These are phyloP conservation scores for Rhodotorula sp. DNA, from an alignment of 1,284 basidiomycete genomes.

Conservation along the genomic window DNA sequence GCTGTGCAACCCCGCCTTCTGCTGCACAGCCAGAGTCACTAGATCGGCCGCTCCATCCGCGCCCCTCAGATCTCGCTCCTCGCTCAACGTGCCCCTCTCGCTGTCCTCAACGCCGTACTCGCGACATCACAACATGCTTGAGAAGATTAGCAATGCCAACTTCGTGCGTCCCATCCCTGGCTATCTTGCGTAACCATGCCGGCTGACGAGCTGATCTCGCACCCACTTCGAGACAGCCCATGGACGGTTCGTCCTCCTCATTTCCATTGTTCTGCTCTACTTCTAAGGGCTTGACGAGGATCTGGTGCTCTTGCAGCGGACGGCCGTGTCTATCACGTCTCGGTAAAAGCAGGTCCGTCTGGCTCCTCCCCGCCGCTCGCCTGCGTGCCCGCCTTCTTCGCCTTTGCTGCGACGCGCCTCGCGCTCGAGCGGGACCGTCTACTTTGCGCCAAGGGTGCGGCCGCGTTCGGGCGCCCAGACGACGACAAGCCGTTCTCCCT, in stretches of 20 bases:
- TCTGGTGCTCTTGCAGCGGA: neutral
- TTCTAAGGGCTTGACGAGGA: too few species aligned
- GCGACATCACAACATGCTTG: slow-evolving; percentile 13
- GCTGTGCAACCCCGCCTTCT: too few species aligned
- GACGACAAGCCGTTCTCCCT: too few species aligned
- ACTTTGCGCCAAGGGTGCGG: too few species aligned
- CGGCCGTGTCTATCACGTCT: slow-evolving; percentile 32
- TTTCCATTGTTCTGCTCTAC: neutral
- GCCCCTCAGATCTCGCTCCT: neutral
- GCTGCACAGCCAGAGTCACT: too few species aligned
- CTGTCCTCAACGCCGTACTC: neutral
- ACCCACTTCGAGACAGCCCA: slow-evolving; percentile 4
- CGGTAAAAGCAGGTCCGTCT: neutral
- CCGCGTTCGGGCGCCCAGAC: too few species aligned
- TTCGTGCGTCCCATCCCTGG: slow-evolving; percentile 8
- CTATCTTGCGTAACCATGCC: neutral
- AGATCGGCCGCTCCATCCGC: too few species aligned
- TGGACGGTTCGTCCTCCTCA: slow-evolving; percentile 7
- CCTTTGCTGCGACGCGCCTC: too few species aligned
- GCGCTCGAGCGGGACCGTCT: too few species aligned
- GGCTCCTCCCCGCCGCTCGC: too few species aligned
- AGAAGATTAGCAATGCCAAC: slow-evolving; percentile 35
- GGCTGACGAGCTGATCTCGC: neutral
- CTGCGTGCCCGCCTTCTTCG: too few species aligned
- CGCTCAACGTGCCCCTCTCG: neutral